phyloP scores from a whole-genome alignment of 257 asterid genomes.

The Thymus mandschuricus region DNA sequence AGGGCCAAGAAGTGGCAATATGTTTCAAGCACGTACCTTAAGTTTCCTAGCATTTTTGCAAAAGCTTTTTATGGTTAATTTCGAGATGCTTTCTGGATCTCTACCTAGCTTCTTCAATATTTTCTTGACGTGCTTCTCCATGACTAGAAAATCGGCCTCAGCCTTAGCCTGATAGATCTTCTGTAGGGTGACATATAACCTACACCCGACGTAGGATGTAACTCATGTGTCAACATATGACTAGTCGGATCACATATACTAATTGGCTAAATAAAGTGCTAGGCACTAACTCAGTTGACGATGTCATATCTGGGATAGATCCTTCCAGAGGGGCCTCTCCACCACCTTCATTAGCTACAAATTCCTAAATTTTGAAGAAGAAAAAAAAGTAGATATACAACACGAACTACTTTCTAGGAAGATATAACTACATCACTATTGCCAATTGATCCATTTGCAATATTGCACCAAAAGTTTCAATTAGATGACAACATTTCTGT shows the following conservation, averaged over 20 bases:
- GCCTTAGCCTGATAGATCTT: slow-evolving; percentile 95
- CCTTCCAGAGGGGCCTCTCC: slow-evolving; percentile 99
- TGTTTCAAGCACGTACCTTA: slow-evolving; percentile 42
- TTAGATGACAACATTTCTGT: not conserved
- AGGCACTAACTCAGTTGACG: slow-evolving; percentile 91
- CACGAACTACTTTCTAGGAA: slow-evolving; percentile 16
- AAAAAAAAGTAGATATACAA: slow-evolving; percentile 20
- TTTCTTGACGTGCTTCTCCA: slow-evolving; percentile 67
- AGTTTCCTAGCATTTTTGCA: slow-evolving; percentile 95
- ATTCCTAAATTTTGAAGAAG: slow-evolving; percentile 56
- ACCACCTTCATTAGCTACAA: slow-evolving; percentile 83
- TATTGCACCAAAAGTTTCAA: not conserved
- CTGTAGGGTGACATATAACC: slow-evolving; percentile 83
- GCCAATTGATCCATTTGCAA: slow-evolving; percentile 2
- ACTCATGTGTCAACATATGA: slow-evolving; percentile 8
- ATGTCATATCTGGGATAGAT: slow-evolving; percentile 97
- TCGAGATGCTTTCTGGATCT: slow-evolving; percentile 84
- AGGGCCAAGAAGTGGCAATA: not conserved
- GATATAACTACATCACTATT: slow-evolving; percentile 7
- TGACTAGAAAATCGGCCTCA: slow-evolving; percentile 80
- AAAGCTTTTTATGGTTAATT: slow-evolving; percentile 72
- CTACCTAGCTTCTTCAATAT: slow-evolving; percentile 78
- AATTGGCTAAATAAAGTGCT: slow-evolving; percentile 27
- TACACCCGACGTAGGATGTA: slow-evolving; percentile 39
- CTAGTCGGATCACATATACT: slow-evolving; percentile 1